A percentile compares a stretch with the other conserved stretches of the same genome.
These are phyloP conservation scores for Lunasporangiospora selenospora DNA, from an alignment of 192 early-diverging fungal species.

Conservation along the genomic window DNA sequence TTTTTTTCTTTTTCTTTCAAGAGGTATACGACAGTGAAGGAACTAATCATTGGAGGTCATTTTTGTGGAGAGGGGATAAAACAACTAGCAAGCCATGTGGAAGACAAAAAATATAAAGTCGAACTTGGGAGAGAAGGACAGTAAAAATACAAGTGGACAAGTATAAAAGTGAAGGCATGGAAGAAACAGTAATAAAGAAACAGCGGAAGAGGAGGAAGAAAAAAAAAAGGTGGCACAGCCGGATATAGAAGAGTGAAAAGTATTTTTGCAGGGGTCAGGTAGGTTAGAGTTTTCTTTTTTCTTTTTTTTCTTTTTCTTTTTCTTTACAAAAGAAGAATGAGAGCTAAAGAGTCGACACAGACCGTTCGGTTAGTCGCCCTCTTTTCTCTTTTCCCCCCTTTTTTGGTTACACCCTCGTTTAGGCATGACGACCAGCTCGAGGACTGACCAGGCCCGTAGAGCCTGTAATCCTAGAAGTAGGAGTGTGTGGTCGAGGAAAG, in stretches of 20 bases:
- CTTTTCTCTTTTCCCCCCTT: too few relatives aligned
- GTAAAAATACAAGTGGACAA: background rate
- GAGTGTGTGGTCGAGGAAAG: constrained; percentile 18
- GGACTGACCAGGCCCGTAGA: constrained; percentile 29
- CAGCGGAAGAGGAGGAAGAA: background rate
- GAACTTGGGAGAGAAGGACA: background rate
- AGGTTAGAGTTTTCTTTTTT: too few relatives aligned
- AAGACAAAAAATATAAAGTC: background rate
- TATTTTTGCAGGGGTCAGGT: too few relatives aligned
- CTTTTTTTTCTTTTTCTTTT: background rate
- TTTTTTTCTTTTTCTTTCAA: too few relatives aligned
- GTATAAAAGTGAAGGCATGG: background rate
- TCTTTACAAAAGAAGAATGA: background rate
- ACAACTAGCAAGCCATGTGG: too few relatives aligned
- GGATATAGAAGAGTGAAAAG: too few relatives aligned
- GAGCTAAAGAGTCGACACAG: background rate
- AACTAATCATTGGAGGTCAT: background rate
- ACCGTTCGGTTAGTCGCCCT: constrained; percentile 5
- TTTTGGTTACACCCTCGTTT: too few relatives aligned
- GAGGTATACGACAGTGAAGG: background rate
- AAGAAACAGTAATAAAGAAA: background rate
- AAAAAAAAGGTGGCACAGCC: background rate
- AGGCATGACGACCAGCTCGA: constrained; percentile 25
- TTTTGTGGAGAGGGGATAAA: background rate
- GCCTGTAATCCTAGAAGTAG: constrained; percentile 7